phyloP scores from a whole-genome alignment of 352 stramenopile species.

The Pythium volutum region DNA sequence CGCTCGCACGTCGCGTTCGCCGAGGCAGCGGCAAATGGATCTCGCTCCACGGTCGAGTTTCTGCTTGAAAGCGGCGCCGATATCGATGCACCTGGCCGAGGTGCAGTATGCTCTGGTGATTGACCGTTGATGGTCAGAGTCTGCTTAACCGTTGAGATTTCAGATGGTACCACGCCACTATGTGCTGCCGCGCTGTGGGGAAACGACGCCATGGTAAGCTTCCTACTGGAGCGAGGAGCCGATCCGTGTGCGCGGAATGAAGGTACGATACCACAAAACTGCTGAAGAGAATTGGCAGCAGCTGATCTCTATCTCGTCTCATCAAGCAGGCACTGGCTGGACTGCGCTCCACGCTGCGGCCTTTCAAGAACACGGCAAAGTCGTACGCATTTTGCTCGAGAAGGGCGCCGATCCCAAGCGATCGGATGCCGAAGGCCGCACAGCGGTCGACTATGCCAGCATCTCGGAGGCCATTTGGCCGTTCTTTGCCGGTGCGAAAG shows the following conservation, averaged over 20 bases:
- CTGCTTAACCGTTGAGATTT: background rate
- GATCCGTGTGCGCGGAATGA: conserved; percentile 33
- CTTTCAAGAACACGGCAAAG: conserved; percentile 43
- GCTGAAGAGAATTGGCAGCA: background rate
- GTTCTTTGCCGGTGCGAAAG: conserved; percentile 35
- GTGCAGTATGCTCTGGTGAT: conserved; percentile 3
- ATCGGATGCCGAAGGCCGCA: conserved; percentile 29
- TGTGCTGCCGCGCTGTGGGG: conserved; percentile 37
- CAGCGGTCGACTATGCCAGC: conserved; percentile 35
- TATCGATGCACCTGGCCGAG: conserved; percentile 32
- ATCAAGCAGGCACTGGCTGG: conserved; percentile 32
- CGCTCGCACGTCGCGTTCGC: conserved; percentile 35
- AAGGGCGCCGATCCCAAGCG: conserved; percentile 30
- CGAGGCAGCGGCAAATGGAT: conserved; percentile 35
- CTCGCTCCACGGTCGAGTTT: conserved; percentile 37
- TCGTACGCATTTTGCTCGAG: conserved; percentile 34
- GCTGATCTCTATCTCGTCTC: too few relatives aligned
- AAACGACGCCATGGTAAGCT: conserved; percentile 37
- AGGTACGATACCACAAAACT: conserved; percentile 4
- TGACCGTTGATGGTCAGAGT: too few relatives aligned
- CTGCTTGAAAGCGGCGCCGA: conserved; percentile 33
- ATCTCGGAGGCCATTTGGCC: conserved; percentile 43
- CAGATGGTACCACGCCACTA: conserved; percentile 34
- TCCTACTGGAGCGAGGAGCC: conserved; percentile 27
- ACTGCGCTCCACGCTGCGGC: conserved; percentile 37